Base-by-base conservation (phyloP, 1,284 basidiomycete genomes). In the Malassezia yamatoensis region DNA sequence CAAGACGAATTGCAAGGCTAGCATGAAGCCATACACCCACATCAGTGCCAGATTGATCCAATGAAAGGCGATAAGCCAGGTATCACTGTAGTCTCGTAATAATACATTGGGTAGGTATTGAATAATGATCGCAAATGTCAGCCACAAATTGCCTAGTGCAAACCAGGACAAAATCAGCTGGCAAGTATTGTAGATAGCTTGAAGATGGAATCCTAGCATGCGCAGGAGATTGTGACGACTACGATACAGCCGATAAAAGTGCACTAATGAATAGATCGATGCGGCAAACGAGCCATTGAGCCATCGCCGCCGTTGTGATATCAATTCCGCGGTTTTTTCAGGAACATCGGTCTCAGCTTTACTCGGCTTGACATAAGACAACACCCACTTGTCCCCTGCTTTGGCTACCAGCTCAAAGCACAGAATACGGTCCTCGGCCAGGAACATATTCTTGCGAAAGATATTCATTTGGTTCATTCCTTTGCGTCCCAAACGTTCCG, bases 401-500 rank as follows among this genome's bases (percentile, higher is more conserved):
- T 96, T 96, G 24, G 90, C 90, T 20, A 91, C 91, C 44, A 96
- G 80, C 77, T 96, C 91, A 77, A 96, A 96, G 77, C 91, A 96
- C 34, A 96, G 80, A 63, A 96, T 96, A 79, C 78, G 72, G 86
- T 76, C 74, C 44, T 75, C 75, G 57, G 74, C 90, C 76, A 96
- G 62, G 68, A 79, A 80, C 69, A 76, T 72, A 61, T 75, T 76
- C 54, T 80, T 80, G 45, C 88, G 91, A 79, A 96, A 96, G 68
- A 98, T 98, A 76, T 86, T 86, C 93, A 96, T 96, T 35, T 90
- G 89, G 64, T 94, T 85, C 54, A 94, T 86, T 77, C 91, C 93
- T 78, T 96, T 94, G 40, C 84, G 80, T 16, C 91, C 93, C 36
- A 96, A 81, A 53, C 90, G 84, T 64, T 90, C 88, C 16, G 91